Evolutionary conservation across 805 yeast species (phyloP).

Genomic region (Zygoascus bituminiphila): DNA sequence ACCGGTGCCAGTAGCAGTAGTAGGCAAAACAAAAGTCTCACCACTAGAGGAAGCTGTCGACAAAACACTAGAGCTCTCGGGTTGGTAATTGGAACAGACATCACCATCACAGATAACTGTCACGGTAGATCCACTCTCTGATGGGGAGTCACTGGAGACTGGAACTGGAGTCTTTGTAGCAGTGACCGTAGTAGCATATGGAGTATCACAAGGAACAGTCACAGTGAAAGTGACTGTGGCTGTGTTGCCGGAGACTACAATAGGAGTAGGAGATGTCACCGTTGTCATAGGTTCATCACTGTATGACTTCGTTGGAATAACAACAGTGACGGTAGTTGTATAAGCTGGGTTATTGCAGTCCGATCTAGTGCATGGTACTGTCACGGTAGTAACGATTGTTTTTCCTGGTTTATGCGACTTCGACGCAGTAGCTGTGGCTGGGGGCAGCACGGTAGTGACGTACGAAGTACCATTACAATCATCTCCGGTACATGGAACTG

Average conservation of each 20-base stretch:
- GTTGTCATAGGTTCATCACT: conserved; percentile 6
- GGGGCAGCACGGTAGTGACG: conserved; percentile 5
- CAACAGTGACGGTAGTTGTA: conserved; percentile 8
- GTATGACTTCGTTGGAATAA: conserved; percentile 3
- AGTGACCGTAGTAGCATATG: background rate
- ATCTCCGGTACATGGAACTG: conserved; percentile 5
- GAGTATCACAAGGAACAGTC: conserved; percentile 3
- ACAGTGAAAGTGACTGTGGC: conserved; percentile 10
- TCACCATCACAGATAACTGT: background rate
- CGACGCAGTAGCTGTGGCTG: conserved; percentile 7
- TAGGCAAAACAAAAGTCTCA: background rate
- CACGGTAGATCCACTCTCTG: background rate
- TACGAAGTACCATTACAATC: background rate
- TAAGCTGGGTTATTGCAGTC: conserved; percentile 3
- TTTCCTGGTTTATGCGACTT: background rate
- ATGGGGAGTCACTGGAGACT: background rate
- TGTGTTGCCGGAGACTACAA: conserved; percentile 7
- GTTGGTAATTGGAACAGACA: background rate
- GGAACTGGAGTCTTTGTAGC: background rate
- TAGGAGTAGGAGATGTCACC: conserved; percentile 6
- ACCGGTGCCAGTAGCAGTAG: background rate
- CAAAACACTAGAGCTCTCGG: background rate
- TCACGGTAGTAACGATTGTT: conserved; percentile 3
- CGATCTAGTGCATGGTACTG: conserved; percentile 14
- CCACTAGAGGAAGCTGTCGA: background rate